phyloP scores from a whole-genome alignment of 176 grass and related monocot genomes.

The Eragrostis nindensis region DNA sequence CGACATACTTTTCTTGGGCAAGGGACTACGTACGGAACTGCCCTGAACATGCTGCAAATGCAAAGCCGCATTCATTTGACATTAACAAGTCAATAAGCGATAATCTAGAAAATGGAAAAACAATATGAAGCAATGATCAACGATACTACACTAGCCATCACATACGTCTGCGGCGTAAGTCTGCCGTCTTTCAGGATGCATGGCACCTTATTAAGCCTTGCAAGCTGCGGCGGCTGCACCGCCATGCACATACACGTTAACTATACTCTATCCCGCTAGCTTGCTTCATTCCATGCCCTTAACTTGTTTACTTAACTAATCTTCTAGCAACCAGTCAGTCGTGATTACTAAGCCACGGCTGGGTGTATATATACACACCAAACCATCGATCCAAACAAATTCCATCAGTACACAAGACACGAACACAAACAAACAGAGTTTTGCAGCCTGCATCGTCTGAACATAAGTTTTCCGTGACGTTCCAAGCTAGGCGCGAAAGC shows the following conservation, averaged over 20 bases:
- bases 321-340: neutral
- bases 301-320: neutral
- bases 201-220: neutral
- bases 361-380: neutral
- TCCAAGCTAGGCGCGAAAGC: too few species aligned
- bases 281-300: constrained; percentile 1
- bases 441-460: neutral
- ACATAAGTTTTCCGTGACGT: neutral
- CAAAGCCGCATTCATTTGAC: too few species aligned
- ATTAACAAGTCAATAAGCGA: too few species aligned
- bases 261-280: neutral
- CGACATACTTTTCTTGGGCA: too few species aligned
- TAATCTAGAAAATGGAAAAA: too few species aligned
- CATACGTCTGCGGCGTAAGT: neutral
- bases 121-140: too few species aligned
- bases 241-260: neutral
- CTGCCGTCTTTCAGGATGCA: neutral
- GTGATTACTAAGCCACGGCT: neutral
- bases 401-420: neutral
- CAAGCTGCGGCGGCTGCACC: neutral
- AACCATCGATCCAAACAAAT: neutral
- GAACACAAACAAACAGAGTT: neutral
- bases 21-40: too few species aligned
- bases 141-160: too few species aligned
- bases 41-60: too few species aligned